phyloP scores from a whole-genome alignment of 768 basidiomycete genomes.

The Exsudoporus frostii region DNA sequence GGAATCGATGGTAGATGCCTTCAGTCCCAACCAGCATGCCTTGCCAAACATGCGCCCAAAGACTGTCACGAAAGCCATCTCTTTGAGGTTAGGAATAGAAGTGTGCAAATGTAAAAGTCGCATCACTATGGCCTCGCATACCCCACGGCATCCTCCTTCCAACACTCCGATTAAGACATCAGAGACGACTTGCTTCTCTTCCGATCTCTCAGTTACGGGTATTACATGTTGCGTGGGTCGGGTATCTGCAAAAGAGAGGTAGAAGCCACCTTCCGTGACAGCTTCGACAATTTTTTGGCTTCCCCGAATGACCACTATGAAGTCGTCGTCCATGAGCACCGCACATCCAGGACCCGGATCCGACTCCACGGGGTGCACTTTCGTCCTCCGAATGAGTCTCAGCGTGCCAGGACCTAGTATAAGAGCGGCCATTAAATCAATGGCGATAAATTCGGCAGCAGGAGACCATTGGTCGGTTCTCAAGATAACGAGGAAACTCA shows the following conservation, averaged over 20 bases:
- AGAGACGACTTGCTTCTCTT: conserved; percentile 8
- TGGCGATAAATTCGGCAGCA: background rate
- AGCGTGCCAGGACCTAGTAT: conserved; percentile 17
- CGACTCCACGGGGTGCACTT: conserved; percentile 3
- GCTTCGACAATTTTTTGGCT: conserved; percentile 16
- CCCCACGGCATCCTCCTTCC: conserved; percentile 16
- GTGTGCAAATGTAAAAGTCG: conserved; percentile 8
- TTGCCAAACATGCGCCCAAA: conserved; percentile 5
- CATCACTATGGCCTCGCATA: conserved; percentile 15
- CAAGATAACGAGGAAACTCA: conserved; percentile 9
- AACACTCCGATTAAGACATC: conserved; percentile 6
- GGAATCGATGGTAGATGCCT: conserved; percentile 6
- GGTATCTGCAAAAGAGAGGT: conserved; percentile 11
- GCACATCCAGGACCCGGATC: conserved; percentile 13
- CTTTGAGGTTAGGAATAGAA: conserved; percentile 5
- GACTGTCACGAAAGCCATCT: conserved; percentile 1
- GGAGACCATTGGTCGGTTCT: conserved; percentile 7
- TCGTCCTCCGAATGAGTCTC: conserved; percentile 12
- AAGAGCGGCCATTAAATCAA: conserved; percentile 12
- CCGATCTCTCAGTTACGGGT: background rate
- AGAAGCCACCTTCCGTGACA: conserved; percentile 20
- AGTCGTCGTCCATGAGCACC: conserved; percentile 19
- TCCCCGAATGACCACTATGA: conserved; percentile 13
- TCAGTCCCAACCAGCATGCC: conserved; percentile 11
- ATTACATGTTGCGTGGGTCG: background rate